Percentiles rank a stretch among this genome's conserved stretches.
Conservation (phyloP, 2,329 filamentous ascomycete genomes). For the Fusarium sp. region DNA sequence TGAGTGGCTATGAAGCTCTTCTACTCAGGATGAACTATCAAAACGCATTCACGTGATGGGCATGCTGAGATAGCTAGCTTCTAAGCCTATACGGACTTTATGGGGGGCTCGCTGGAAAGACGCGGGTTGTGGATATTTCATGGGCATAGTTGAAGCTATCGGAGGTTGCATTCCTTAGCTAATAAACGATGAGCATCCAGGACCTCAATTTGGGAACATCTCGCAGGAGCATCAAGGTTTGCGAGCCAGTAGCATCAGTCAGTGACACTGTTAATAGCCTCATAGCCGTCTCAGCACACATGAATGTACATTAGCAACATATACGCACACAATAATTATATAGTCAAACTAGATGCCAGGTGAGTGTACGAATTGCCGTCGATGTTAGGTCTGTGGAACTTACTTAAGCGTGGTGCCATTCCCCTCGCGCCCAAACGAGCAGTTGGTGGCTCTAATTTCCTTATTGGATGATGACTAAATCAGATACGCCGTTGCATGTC, state of each 20-base stretch:
- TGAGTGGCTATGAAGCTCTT: neutral
- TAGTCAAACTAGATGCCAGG: neutral
- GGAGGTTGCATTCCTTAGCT: neutral
- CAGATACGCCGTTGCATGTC: too few species aligned
- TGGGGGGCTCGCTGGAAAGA: accelerated
- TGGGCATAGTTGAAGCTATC: neutral
- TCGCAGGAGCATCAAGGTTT: neutral
- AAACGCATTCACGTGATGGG: neutral
- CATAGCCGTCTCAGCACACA: too few species aligned
- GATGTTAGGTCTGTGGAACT: neutral
- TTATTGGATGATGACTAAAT: neutral
- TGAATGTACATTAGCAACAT: neutral
- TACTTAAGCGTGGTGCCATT: neutral
- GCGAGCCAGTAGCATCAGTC: too few species aligned
- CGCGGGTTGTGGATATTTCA: neutral
- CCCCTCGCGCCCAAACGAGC: neutral
- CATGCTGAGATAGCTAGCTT: neutral
- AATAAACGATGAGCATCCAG: neutral
- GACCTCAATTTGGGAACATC: neutral
- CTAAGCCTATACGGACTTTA: neutral
- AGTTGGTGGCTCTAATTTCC: neutral
- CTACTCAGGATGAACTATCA: neutral
- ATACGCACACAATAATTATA: neutral
- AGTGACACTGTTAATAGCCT: too few species aligned
- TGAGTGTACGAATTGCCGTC: accelerated